These are phyloP conservation scores for Penicillium sp. DNA, from an alignment of 2,329 filamentous ascomycete genomes.

Conservation along the genomic window DNA sequence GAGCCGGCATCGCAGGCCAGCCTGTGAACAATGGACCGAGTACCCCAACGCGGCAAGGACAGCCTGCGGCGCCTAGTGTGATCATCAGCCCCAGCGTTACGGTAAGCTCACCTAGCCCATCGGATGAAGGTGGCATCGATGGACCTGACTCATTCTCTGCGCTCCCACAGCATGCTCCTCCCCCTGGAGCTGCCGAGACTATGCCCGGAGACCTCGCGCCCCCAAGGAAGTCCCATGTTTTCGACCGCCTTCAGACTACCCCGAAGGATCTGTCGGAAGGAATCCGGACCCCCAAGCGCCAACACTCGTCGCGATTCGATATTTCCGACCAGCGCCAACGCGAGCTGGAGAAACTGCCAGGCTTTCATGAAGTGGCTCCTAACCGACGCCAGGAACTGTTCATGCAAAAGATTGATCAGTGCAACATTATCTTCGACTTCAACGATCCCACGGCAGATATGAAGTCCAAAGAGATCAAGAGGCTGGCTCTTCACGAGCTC, in stretches of 20 bases:
- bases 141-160: conserved; percentile 8
- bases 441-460: conserved; percentile 97
- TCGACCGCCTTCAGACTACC: conserved; percentile 84
- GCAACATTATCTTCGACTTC: conserved; percentile 99
- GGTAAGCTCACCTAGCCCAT: conserved; percentile 56
- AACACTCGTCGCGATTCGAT: conserved; percentile 96
- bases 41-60: conserved; percentile 63
- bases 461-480: conserved; percentile 99
- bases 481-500: conserved; percentile 89
- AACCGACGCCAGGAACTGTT: conserved; percentile 94
- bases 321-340: conserved; percentile 86
- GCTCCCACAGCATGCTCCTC: conserved; percentile 72
- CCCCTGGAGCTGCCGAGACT: conserved; percentile 89
- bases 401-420: conserved; percentile 99
- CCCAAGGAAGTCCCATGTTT: conserved; percentile 89
- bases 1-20: conserved; percentile 34
- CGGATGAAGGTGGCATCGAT: background rate
- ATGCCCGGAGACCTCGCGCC: conserved; percentile 97
- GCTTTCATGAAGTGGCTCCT: conserved; percentile 95
- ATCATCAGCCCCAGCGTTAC: conserved; percentile 93
- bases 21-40: conserved; percentile 51
- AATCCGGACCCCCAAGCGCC: conserved; percentile 88
- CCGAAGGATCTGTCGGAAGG: conserved; percentile 97
- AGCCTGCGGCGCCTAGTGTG: conserved; percentile 74
- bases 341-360: conserved; percentile 93